A percentile compares a stretch with the other conserved stretches of the same genome.
phyloP scores from a whole-genome alignment of 257 asterid genomes.

The Nicotiana attenuata region DNA sequence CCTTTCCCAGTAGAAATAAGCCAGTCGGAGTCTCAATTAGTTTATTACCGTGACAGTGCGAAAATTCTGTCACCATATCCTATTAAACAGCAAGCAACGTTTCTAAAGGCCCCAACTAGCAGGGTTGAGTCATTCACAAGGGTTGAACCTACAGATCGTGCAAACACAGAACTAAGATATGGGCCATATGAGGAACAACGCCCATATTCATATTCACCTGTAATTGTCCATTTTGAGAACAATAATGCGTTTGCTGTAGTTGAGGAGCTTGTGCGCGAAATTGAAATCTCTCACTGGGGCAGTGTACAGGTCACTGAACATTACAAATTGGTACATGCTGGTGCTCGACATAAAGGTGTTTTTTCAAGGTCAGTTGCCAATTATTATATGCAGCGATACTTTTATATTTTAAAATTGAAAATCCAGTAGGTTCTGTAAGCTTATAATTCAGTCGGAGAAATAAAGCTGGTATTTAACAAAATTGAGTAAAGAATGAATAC shows the following conservation, averaged over 20 bases:
- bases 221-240: constrained; percentile 78
- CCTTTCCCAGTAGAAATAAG: constrained; percentile 90
- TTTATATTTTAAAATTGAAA: background rate
- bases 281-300: constrained; percentile 99
- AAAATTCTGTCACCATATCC: constrained; percentile 75
- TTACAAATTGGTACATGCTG: constrained; percentile 80
- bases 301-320: constrained; percentile 83
- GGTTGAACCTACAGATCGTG: constrained; percentile 62
- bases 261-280: constrained; percentile 98
- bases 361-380: constrained; percentile 74
- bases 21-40: constrained; percentile 92
- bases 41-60: constrained; percentile 91
- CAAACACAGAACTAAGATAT: constrained; percentile 72
- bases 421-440: background rate
- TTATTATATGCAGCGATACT: background rate
- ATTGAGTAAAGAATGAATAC: background rate
- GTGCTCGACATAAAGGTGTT: constrained; percentile 88
- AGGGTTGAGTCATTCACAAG: constrained; percentile 87
- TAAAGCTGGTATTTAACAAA: background rate
- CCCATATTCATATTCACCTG: constrained; percentile 69
- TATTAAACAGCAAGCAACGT: constrained; percentile 68
- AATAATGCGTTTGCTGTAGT: constrained; percentile 90
- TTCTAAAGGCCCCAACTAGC: constrained; percentile 64
- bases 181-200: constrained; percentile 68
- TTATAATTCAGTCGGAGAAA: background rate